Evolutionary conservation across 108 stramenopile species (phyloP), one percentile per base, ranked within the genome.

Genomic region (Nitzschia sp.): DNA sequence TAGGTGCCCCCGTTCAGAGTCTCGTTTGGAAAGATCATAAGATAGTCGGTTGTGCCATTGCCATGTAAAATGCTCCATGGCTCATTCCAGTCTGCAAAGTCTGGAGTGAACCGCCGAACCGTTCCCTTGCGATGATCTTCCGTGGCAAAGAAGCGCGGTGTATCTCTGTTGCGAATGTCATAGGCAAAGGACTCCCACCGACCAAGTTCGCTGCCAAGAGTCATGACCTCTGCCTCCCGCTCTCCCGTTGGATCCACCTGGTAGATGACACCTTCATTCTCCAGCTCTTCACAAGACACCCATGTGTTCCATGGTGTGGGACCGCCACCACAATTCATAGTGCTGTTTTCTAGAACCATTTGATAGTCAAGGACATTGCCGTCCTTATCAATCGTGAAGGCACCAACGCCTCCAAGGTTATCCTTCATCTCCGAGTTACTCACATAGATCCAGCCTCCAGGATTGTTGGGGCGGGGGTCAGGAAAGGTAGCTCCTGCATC

Each of bases 241-340:
- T 56, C 34, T 42, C 83, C 86, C 45, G 81, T 79, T 4, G 90
- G 85, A 71, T 86, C 85, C 2, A 86, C 82, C 60, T 86, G 83
- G 56, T 72, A 87, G 28, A 78, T 75, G 23, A 77, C 59, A 3
- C 87, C 87, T 24, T 47, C 11, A 45, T 34, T 54, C 42, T 70
- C 70, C 15, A 69, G 13, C 63, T 91, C 87, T 54, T 91, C 87
- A 59, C 87, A 88, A 3, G 70, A 68, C 0, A 87, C 72, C 75
- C 77, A 89, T 9, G 87, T 87, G 45, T 73, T 66, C 68, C 68
- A 79, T n/a, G 74, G 75, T 13, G 73, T 80, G 17, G 47, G 19
- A 0, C 81, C 85, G 6, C 85, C 85, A 35, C 75, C 78, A 67
- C 82, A 84, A 46, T 86, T 86, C 58, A 61, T 57, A 34, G 17